Evolutionary conservation across 2,329 filamentous ascomycete species (phyloP).

Genomic region (Amesomyces nigricolor): DNA sequence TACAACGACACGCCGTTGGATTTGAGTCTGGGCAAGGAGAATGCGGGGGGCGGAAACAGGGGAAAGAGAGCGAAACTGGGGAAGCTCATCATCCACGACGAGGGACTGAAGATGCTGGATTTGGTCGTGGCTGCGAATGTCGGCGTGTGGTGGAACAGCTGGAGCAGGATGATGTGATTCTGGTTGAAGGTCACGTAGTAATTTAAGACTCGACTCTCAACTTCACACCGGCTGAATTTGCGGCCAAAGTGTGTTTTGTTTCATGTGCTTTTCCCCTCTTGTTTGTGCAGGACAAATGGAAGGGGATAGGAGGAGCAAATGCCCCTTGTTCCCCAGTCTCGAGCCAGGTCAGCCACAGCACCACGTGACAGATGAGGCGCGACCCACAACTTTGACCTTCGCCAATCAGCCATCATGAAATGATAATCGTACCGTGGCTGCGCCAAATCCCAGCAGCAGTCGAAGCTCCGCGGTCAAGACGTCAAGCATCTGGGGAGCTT

Average conservation of each 20-base stretch:
- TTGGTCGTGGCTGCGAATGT: conserved; percentile 86
- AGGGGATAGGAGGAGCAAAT: too few relatives aligned
- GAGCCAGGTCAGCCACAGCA: neutral
- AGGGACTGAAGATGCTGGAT: conserved; percentile 94
- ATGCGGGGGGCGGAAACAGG: conserved; percentile 76
- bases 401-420: conserved; percentile 36
- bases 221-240: too few relatives aligned
- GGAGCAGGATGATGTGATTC: conserved; percentile 52
- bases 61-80: conserved; percentile 88
- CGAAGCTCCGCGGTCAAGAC: conserved; percentile 18
- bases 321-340: too few relatives aligned
- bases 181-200: neutral
- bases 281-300: too few relatives aligned
- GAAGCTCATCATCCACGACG: conserved; percentile 83
- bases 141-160: conserved; percentile 88
- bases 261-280: too few relatives aligned
- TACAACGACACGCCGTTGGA: conserved; percentile 51
- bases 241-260: too few relatives aligned
- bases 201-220: too few relatives aligned
- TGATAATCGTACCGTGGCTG: conserved; percentile 33
- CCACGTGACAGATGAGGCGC: neutral
- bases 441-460: conserved; percentile 17
- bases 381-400: neutral
- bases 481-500: conserved; percentile 21
- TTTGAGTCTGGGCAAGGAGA: conserved; percentile 71